Evolutionary conservation across 2,329 filamentous ascomycete genomes (phyloP), one percentile per base, ranked within the genome.

Genomic region (Calcarisporium arbuscula): DNA sequence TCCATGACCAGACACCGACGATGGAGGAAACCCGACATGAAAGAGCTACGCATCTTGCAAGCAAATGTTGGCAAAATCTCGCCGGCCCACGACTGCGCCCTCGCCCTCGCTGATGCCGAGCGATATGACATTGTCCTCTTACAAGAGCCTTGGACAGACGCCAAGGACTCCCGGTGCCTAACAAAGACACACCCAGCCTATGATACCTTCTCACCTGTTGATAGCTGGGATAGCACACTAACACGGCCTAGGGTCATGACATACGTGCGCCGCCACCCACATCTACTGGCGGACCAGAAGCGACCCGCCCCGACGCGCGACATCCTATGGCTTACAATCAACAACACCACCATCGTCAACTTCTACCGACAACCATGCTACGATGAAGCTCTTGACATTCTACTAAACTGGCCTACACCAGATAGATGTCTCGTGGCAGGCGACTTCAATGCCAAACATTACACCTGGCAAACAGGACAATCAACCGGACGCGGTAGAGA

Each of bases 231-330:
- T 27, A 26, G 26, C 21, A 42, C 33, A 18, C 12, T 19, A 23
- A 43, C 40, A 20, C 35, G 35, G 23, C 40, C 40, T 8, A 38
- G 42, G 31, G 42, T 43, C 14, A 43, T 43, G 32, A 45, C 38
- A 30, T 45, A 42, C 21, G 23, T 45, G 27, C 38, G 38, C 21
- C 28, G 34, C 25, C 22, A 36, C 34, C 28, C 38, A 5, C 12
- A 23, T 11, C 33, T 45, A 17, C 6, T 39, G 16, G 36, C 31
- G 23, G 40, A 45, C 31, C 34, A 42, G 28, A 39, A 29, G 16
- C 34, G 38, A 28, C 40, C 36, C 9, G 32, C 21, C 31, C 21
- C 9, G 19, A 43, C 27, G 20, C 35, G 36, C 10, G 38, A 43
- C 23, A 43, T 41, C 26, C 34, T 43, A 8, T 45, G 36, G 40